Conservation (phyloP, 2,329 filamentous ascomycete species). For the Tolypocladium amazonense region DNA sequence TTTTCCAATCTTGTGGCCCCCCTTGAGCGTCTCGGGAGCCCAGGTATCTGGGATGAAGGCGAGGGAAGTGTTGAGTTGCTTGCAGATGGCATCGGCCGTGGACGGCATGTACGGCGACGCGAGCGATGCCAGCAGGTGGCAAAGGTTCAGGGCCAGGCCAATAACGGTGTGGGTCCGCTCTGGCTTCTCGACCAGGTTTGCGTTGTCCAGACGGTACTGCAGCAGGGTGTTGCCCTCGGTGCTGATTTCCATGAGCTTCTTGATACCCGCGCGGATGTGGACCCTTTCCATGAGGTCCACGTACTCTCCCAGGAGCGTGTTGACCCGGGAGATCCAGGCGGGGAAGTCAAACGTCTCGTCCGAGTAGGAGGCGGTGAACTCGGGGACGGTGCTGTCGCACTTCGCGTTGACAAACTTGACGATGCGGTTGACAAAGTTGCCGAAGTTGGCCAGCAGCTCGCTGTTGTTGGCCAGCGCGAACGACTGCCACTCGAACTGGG, state of each 20-base stretch:
- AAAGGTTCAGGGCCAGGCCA: constrained; percentile 72
- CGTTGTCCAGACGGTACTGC: constrained; percentile 44
- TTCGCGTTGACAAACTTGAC: constrained; percentile 71
- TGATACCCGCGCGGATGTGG: constrained; percentile 57
- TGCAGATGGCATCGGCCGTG: constrained; percentile 64
- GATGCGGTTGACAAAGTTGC: constrained; percentile 64
- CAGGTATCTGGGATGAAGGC: constrained; percentile 49
- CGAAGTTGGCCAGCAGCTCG: constrained; percentile 67
- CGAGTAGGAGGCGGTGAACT: constrained; percentile 43
- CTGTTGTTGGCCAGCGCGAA: constrained; percentile 84
- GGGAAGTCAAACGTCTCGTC: constrained; percentile 38
- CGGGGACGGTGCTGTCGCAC: constrained; percentile 59
- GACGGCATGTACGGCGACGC: constrained; percentile 77
- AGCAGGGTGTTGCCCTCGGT: constrained; percentile 40
- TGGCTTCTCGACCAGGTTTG: constrained; percentile 41
- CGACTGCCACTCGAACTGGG: constrained; percentile 79
- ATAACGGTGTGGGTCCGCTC: constrained; percentile 49
- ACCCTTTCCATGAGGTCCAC: constrained; percentile 58
- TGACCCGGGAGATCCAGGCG: constrained; percentile 20
- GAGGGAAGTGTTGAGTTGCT: constrained; percentile 54
- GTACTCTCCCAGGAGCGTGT: constrained; percentile 56
- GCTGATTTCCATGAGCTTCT: constrained; percentile 57
- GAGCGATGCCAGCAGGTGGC: constrained; percentile 70
- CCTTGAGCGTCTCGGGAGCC: constrained; percentile 47
- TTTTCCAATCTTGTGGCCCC: constrained; percentile 73